phyloP scores from a whole-genome alignment of 352 stramenopile species.

The Globisporangium canariense region DNA sequence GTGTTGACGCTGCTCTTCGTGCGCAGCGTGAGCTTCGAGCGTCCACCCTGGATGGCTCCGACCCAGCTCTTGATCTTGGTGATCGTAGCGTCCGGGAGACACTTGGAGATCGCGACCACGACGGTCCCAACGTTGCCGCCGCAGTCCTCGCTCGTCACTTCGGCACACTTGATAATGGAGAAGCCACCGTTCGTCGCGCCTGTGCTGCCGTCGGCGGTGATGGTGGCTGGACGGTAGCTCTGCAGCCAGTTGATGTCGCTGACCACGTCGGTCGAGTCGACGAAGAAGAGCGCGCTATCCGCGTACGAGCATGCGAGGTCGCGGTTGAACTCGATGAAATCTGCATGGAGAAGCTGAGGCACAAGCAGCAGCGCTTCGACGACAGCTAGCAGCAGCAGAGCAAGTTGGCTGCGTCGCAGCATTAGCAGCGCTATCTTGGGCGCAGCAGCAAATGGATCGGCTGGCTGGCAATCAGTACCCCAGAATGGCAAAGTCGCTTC shows the following conservation, averaged over 20 bases:
- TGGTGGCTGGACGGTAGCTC: constrained; percentile 3
- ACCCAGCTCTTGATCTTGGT: constrained; percentile 11
- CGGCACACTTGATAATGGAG: not conserved
- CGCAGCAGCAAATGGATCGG: too few species aligned
- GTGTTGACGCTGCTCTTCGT: constrained; percentile 3
- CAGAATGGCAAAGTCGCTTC: too few species aligned
- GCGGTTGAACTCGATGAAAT: constrained; percentile 17
- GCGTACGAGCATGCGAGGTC: constrained; percentile 17
- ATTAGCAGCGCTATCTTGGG: not conserved
- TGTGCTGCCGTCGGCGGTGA: not conserved
- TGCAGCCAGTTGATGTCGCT: constrained; percentile 13
- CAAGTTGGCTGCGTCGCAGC: not conserved
- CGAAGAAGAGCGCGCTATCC: constrained; percentile 1
- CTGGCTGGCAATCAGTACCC: too few species aligned
- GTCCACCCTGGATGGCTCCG: not conserved
- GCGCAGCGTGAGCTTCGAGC: constrained; percentile 7
- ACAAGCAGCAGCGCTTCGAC: not conserved
- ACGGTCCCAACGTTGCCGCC: not conserved
- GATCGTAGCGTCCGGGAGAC: constrained; percentile 10
- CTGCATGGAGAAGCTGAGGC: not conserved
- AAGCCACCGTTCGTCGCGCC: constrained; percentile 9
- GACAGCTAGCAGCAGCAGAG: not conserved
- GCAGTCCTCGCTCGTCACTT: constrained; percentile 12
- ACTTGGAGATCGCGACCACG: constrained; percentile 17
- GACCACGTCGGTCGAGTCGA: constrained; percentile 10